phyloP scores from a whole-genome alignment of 1,139 yeast species.

The Nakaseomyces nivariensis region DNA sequence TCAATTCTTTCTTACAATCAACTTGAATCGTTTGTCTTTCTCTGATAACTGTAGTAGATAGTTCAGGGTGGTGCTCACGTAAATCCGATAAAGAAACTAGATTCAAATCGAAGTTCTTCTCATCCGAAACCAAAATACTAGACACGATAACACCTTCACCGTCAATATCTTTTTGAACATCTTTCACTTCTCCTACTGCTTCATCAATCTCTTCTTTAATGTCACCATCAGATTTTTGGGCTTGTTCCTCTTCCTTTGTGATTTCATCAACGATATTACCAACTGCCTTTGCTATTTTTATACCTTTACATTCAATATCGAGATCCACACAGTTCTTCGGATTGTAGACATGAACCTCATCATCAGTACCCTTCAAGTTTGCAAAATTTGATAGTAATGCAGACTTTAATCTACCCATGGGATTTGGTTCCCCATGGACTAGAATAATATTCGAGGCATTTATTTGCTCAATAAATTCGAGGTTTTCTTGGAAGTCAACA shows the following conservation, averaged over 20 bases:
- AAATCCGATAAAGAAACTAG: conserved; percentile 76
- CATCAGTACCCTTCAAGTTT: conserved; percentile 71
- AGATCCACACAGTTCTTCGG: conserved; percentile 87
- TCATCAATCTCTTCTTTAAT: conserved; percentile 16
- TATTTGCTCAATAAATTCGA: conserved; percentile 80
- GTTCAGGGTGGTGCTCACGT: conserved; percentile 70
- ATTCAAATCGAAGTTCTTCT: conserved; percentile 76
- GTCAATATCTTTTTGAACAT: conserved; percentile 3
- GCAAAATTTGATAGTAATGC: conserved; percentile 84
- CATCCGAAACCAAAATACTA: conserved; percentile 75
- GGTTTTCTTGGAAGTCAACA: conserved; percentile 89
- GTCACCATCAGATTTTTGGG: conserved; percentile 6
- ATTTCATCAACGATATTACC: conserved; percentile 59
- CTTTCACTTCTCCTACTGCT: conserved; percentile 10
- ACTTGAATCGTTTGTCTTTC: conserved; percentile 73
- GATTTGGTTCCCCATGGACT: conserved; percentile 97
- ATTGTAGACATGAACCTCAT: conserved; percentile 85
- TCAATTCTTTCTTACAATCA: conserved; percentile 69
- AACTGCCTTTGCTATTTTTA: conserved; percentile 76
- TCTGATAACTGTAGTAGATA: conserved; percentile 75
- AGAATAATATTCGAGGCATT: conserved; percentile 75
- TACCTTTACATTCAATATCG: conserved; percentile 67
- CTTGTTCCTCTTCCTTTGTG: conserved; percentile 22
- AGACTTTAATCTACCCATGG: conserved; percentile 94
- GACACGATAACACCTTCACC: conserved; percentile 39